Conservation (phyloP, 2,329 filamentous ascomycete genomes). For the Anthostomella pinea region DNA sequence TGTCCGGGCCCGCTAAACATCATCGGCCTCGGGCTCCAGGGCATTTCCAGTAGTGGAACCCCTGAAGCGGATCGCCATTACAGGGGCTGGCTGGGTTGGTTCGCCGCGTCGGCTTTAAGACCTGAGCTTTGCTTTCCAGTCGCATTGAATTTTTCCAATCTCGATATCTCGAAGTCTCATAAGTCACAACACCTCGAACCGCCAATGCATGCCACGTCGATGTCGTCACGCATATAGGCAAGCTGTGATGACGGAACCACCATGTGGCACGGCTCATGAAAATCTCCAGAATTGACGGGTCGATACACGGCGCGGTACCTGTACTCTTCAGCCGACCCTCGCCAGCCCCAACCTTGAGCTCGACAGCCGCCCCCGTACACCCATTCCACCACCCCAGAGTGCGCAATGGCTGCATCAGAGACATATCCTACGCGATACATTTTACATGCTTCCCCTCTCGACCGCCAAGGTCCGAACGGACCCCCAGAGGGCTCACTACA, state of each 20-base stretch:
- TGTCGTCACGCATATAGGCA: slow-evolving; percentile 19
- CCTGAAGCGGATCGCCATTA: too few species aligned
- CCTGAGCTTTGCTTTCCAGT: too few species aligned
- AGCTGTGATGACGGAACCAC: slow-evolving; percentile 33
- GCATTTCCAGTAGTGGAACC: too few species aligned
- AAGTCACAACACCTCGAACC: neutral
- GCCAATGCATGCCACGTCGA: neutral
- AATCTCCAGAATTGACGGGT: slow-evolving; percentile 57
- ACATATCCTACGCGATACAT: slow-evolving; percentile 6
- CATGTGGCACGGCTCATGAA: slow-evolving; percentile 56
- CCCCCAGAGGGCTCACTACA: slow-evolving; percentile 1
- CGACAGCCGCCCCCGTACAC: neutral
- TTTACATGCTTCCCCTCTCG: slow-evolving; percentile 4
- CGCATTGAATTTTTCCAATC: too few species aligned
- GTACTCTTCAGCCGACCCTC: slow-evolving; percentile 45
- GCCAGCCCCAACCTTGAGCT: slow-evolving; percentile 25
- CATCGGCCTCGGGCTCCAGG: too few species aligned
- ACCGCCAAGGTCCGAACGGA: slow-evolving; percentile 5
- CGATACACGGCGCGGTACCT: slow-evolving; percentile 57
- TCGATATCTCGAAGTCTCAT: too few species aligned
- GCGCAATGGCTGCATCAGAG: slow-evolving; percentile 11
- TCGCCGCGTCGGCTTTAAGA: too few species aligned
- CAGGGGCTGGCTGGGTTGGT: too few species aligned
- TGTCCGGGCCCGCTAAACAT: slow-evolving; percentile 15
- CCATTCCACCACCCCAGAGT: slow-evolving; percentile 9